Conservation (phyloP, 352 stramenopile genomes). For the Phytophthora pini region DNA sequence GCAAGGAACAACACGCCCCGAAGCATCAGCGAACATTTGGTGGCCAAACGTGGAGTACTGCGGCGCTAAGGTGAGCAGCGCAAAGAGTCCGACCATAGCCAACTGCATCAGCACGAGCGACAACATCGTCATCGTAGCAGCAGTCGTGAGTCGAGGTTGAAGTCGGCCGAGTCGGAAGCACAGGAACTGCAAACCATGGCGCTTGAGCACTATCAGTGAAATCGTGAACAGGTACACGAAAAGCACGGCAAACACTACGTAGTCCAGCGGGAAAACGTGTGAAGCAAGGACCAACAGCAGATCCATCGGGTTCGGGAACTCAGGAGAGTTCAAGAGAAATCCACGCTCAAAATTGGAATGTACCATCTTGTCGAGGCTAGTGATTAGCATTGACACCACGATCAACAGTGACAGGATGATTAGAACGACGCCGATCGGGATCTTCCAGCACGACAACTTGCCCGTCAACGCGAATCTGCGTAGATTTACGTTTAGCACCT, state of each 20-base stretch:
- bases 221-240: constrained; percentile 85
- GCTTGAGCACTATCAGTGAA: constrained; percentile 75
- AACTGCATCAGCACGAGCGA: constrained; percentile 86
- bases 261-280: constrained; percentile 82
- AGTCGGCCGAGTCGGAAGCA: constrained; percentile 81
- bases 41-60: constrained; percentile 89
- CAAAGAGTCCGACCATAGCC: constrained; percentile 83
- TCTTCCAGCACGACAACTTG: constrained; percentile 67
- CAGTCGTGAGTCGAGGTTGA: constrained; percentile 72
- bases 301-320: constrained; percentile 82
- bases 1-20: constrained; percentile 56
- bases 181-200: constrained; percentile 79
- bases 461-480: constrained; percentile 54
- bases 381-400: constrained; percentile 77
- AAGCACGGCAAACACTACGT: constrained; percentile 78
- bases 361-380: constrained; percentile 79
- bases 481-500: constrained; percentile 73
- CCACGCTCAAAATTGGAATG: constrained; percentile 76
- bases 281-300: constrained; percentile 76
- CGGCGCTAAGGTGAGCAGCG: constrained; percentile 77
- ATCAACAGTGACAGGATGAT: constrained; percentile 74
- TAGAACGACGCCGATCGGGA: constrained; percentile 68
- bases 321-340: constrained; percentile 70
- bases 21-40: constrained; percentile 67
- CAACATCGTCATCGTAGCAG: constrained; percentile 79